These are phyloP conservation scores for Calonectria multiphialidica DNA, from an alignment of 2,329 filamentous ascomycete genomes.

Conservation along the genomic window DNA sequence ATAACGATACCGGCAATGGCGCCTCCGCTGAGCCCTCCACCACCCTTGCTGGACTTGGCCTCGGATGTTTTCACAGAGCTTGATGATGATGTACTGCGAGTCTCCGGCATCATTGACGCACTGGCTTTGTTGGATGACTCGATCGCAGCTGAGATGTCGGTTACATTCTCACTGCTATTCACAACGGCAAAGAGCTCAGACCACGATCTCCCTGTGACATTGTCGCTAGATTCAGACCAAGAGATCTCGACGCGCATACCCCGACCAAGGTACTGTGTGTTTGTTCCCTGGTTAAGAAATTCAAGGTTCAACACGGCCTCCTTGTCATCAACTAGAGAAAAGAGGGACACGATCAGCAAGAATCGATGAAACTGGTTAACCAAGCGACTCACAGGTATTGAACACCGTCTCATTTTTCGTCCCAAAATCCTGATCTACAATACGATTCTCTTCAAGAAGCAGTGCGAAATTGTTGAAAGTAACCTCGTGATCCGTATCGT, in stretches of 20 bases:
- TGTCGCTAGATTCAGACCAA: background rate
- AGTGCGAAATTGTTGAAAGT: background rate
- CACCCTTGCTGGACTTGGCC: slow-evolving; percentile 11
- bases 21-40: slow-evolving; percentile 52
- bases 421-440: too few species aligned
- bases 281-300: background rate
- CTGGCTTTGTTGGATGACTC: background rate
- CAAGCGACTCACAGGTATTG: background rate
- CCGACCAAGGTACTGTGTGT: background rate
- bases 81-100: background rate
- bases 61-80: background rate
- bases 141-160: background rate
- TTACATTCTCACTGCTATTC: background rate
- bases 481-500: background rate
- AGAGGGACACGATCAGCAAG: background rate
- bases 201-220: background rate
- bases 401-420: background rate
- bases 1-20: slow-evolving; percentile 63
- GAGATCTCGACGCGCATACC: background rate
- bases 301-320: background rate
- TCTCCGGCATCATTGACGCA: background rate
- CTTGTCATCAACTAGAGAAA: background rate
- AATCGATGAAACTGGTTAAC: background rate
- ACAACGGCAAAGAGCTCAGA: background rate
- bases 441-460: too few species aligned